Conservation (phyloP, 2,329 filamentous ascomycete genomes). For the Phialemonium atrogriseum region DNA sequence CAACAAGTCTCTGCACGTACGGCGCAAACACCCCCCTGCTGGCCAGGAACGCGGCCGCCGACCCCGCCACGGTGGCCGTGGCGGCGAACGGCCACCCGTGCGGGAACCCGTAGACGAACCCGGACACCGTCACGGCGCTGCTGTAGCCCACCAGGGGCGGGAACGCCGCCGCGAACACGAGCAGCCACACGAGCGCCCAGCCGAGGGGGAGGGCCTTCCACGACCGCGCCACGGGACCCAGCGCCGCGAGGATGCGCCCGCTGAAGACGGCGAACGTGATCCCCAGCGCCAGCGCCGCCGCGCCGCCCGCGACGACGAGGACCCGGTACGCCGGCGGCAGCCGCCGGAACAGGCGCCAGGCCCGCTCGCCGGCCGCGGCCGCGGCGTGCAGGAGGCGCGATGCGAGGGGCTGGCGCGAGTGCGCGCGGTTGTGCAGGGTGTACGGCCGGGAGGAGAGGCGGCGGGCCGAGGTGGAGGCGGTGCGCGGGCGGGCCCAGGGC, state of each 20-base stretch:
- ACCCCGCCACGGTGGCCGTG: conserved; percentile 69
- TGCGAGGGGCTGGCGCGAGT: conserved; percentile 19
- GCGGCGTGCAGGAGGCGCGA: conserved; percentile 31
- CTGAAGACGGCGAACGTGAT: conserved; percentile 71
- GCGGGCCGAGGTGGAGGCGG: conserved; percentile 18
- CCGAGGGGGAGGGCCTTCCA: conserved; percentile 70
- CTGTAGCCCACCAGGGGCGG: conserved; percentile 85
- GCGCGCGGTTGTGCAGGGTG: conserved; percentile 14
- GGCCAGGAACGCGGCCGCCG: conserved; percentile 69
- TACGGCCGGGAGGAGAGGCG: conserved; percentile 35
- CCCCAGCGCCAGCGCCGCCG: conserved; percentile 44
- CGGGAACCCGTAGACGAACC: conserved; percentile 49
- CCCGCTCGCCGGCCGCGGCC: conserved; percentile 33
- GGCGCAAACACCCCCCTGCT: conserved; percentile 69
- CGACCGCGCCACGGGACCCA: conserved; percentile 63
- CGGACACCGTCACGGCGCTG: conserved; percentile 51
- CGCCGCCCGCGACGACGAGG: conserved; percentile 40
- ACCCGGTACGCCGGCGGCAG: conserved; percentile 55
- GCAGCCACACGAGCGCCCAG: conserved; percentile 65
- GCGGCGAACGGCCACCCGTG: conserved; percentile 77
- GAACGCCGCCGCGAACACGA: conserved; percentile 71
- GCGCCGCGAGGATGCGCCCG: conserved; percentile 66
- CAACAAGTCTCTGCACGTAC: conserved; percentile 75
- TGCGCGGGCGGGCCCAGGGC: conserved; percentile 28
- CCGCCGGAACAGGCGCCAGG: conserved; percentile 41